phyloP scores from a whole-genome alignment of 2,329 filamentous ascomycete species.

The Colletotrichum sp. region DNA sequence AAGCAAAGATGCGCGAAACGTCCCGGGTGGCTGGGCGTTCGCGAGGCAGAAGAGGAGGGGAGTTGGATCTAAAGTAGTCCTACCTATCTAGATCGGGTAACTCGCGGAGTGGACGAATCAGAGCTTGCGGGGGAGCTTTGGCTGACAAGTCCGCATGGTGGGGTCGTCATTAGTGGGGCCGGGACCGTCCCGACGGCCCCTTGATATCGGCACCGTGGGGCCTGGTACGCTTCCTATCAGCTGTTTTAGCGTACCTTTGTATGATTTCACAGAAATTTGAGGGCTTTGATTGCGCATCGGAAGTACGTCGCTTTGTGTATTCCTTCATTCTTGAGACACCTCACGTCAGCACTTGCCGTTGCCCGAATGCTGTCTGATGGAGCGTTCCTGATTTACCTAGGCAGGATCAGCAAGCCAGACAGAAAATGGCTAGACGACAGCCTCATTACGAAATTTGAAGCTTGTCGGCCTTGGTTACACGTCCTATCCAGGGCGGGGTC shows the following conservation, averaged over 20 bases:
- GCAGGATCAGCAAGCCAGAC: background rate
- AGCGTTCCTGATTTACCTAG: background rate
- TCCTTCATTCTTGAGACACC: background rate
- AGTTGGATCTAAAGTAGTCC: background rate
- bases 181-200: background rate
- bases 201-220: background rate
- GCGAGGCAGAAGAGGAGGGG: background rate
- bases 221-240: background rate
- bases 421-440: background rate
- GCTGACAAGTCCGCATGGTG: background rate
- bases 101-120: conserved; percentile 10
- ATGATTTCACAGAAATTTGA: background rate
- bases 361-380: background rate
- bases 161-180: background rate
- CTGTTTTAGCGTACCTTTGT: background rate
- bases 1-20: background rate
- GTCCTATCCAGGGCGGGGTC: background rate
- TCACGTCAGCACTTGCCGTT: conserved; percentile 7
- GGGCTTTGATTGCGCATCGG: background rate
- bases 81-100: conserved; percentile 8
- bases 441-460: background rate
- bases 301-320: background rate
- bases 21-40: background rate
- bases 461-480: background rate
- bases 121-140: background rate